Conservation (phyloP, 352 stramenopile species). For the Phytophthora melonis region DNA sequence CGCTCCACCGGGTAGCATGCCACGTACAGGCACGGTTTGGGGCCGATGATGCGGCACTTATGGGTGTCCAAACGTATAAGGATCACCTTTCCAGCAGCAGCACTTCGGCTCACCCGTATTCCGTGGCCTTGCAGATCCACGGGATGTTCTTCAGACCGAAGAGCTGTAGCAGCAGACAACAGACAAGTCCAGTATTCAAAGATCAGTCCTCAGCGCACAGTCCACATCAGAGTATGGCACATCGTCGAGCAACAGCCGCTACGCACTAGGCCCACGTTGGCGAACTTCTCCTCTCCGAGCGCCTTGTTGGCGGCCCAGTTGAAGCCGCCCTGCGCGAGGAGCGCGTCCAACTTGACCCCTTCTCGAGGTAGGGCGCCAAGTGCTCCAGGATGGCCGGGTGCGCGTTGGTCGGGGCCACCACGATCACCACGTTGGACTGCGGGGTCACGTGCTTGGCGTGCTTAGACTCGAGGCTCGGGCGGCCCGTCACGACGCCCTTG, state of each 20-base stretch:
- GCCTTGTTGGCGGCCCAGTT: slow-evolving; percentile 93
- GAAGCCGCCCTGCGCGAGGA: slow-evolving; percentile 94
- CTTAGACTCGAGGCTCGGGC: slow-evolving; percentile 81
- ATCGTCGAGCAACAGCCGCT: slow-evolving; percentile 78
- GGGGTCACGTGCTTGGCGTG: slow-evolving; percentile 87
- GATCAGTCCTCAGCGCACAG: background rate
- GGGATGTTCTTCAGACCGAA: slow-evolving; percentile 95
- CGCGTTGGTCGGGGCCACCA: slow-evolving; percentile 90
- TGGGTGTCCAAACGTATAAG: slow-evolving; percentile 69
- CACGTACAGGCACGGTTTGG: slow-evolving; percentile 92
- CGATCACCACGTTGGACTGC: slow-evolving; percentile 90
- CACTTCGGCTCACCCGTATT: slow-evolving; percentile 75
- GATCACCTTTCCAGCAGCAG: background rate
- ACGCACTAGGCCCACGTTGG: slow-evolving; percentile 67
- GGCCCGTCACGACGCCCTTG: slow-evolving; percentile 78
- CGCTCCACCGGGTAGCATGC: slow-evolving; percentile 92
- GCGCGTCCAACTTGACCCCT: slow-evolving; percentile 82
- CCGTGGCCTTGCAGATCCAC: slow-evolving; percentile 93
- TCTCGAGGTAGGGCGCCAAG: slow-evolving; percentile 87
- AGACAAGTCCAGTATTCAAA: background rate
- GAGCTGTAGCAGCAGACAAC: slow-evolving; percentile 52
- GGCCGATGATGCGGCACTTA: slow-evolving; percentile 91
- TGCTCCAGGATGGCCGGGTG: slow-evolving; percentile 85
- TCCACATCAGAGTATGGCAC: background rate
- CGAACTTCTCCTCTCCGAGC: slow-evolving; percentile 72